Evolutionary conservation across 495 filamentous ascomycete genomes (phyloP), one percentile per base, ranked within the genome.

Genomic region (Polyplosphaeria fusca): DNA sequence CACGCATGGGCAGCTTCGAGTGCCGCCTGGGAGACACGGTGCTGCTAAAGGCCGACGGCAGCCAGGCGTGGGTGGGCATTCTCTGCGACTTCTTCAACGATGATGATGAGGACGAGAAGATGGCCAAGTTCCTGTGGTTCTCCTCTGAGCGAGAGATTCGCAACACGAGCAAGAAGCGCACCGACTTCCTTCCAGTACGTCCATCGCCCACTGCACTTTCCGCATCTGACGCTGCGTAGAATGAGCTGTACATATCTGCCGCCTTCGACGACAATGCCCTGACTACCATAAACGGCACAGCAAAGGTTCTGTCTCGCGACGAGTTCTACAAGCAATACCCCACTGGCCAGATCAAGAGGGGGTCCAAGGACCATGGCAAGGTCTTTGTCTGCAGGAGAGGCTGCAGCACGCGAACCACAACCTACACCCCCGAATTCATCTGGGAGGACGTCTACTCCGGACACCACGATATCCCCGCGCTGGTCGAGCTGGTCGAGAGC

Each of bases 221-320:
- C 43, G 16, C 38, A 55, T 38, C 48, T 65, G 25, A 61, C 26
- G 24, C n/a, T 43, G 32, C 57, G 37, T 49, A 87, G 75, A 94
- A 96, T 64, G 93, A 99, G 72, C 78, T 96, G 18, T 99, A 97
- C 65, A 82, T 97, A 38, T 94, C 91, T 0, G 78, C 87, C 0
- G 81, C 84, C 14, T 91, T 85, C 68, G 94, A 99, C 62, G 68
- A 82, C 37, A 95, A 96, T 62, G 80, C 92, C 19, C 73, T 99
- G n/a, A 79, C 78, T 1, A 92, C 90, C 0, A 93, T 97, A 69
- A 95, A 91, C 67, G 94, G 91, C 42, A 91, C 86, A 55, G 93
- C 89, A 0, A 79, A 66, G 4, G 78, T 99, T 14, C 75, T 95
- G 73, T 96, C 93, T 0, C 77, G 77, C 35, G 73, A 79, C 18